Evolutionary conservation across 2,329 filamentous ascomycete genomes (phyloP).

Genomic region (Kalaharituber pfeilii): DNA sequence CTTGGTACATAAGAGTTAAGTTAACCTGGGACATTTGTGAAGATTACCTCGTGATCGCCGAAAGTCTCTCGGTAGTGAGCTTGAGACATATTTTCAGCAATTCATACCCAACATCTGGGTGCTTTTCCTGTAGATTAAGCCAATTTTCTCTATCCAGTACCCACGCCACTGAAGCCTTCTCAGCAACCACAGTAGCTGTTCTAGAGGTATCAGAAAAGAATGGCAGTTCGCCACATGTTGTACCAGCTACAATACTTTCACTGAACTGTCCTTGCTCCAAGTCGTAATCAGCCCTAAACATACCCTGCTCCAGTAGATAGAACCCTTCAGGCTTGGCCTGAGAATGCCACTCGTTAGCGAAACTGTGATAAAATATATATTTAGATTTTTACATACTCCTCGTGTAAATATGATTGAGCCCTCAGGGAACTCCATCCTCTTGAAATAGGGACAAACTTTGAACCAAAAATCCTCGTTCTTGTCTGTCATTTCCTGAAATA

Average conservation of each 20-base stretch:
- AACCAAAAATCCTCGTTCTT: slow-evolving; percentile 96
- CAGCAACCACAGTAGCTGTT: slow-evolving; percentile 71
- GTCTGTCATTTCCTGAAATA: slow-evolving; percentile 75
- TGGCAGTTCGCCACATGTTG: slow-evolving; percentile 85
- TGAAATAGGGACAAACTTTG: slow-evolving; percentile 57
- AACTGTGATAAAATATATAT: slow-evolving; percentile 12
- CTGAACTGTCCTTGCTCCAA: slow-evolving; percentile 75
- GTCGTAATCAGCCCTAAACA: slow-evolving; percentile 77
- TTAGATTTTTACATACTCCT: slow-evolving; percentile 32
- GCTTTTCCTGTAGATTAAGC: slow-evolving; percentile 50
- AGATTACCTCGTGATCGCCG: slow-evolving; percentile 41
- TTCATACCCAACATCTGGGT: slow-evolving; percentile 66
- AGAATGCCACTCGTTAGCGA: neutral
- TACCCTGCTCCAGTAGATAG: slow-evolving; percentile 76
- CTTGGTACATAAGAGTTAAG: slow-evolving; percentile 5
- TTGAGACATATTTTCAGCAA: slow-evolving; percentile 76
- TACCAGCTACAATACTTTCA: slow-evolving; percentile 84
- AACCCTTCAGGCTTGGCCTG: slow-evolving; percentile 58
- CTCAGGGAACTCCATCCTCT: slow-evolving; percentile 45
- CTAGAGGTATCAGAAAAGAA: slow-evolving; percentile 85
- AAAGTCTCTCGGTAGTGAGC: slow-evolving; percentile 86
- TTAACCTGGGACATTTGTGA: neutral
- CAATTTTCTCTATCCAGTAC: slow-evolving; percentile 55
- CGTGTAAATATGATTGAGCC: slow-evolving; percentile 61
- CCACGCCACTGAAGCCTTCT: slow-evolving; percentile 71